Evolutionary conservation across 2,329 filamentous ascomycete genomes (phyloP).

Genomic region (Colletotrichum musicola): DNA sequence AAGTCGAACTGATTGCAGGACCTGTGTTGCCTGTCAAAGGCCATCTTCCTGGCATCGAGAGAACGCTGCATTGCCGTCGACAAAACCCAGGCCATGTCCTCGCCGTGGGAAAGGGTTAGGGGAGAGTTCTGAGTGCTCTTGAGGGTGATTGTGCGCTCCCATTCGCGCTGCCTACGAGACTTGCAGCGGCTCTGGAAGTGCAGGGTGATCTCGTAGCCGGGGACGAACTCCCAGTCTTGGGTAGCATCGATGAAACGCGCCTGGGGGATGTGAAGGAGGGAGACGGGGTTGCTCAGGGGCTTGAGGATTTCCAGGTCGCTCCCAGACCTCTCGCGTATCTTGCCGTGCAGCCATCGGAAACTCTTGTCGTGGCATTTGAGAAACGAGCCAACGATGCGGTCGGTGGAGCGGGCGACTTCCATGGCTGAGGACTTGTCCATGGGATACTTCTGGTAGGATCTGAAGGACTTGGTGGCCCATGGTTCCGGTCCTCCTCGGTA

Average conservation of each 20-base stretch:
- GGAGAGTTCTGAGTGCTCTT: conserved; percentile 63
- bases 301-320: conserved; percentile 54
- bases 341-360: conserved; percentile 61
- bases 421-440: conserved; percentile 58
- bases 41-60: conserved; percentile 55
- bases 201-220: conserved; percentile 64
- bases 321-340: conserved; percentile 54
- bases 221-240: conserved; percentile 59
- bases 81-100: conserved; percentile 61
- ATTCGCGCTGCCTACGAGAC: conserved; percentile 49
- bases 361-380: conserved; percentile 62
- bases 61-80: conserved; percentile 56
- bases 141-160: conserved; percentile 57
- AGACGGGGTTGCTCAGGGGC: conserved; percentile 58
- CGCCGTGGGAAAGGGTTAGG: conserved; percentile 59
- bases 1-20: conserved; percentile 52
- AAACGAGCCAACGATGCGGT: conserved; percentile 65
- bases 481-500: conserved; percentile 52
- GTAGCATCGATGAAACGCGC: conserved; percentile 58
- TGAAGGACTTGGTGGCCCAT: conserved; percentile 60
- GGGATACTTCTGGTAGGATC: conserved; percentile 63
- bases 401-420: conserved; percentile 61
- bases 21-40: conserved; percentile 55
- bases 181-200: conserved; percentile 58
- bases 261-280: conserved; percentile 61